These are phyloP conservation scores for Neofusicoccum umdonicola DNA, from an alignment of 2,329 filamentous ascomycete species.

Conservation along the genomic window DNA sequence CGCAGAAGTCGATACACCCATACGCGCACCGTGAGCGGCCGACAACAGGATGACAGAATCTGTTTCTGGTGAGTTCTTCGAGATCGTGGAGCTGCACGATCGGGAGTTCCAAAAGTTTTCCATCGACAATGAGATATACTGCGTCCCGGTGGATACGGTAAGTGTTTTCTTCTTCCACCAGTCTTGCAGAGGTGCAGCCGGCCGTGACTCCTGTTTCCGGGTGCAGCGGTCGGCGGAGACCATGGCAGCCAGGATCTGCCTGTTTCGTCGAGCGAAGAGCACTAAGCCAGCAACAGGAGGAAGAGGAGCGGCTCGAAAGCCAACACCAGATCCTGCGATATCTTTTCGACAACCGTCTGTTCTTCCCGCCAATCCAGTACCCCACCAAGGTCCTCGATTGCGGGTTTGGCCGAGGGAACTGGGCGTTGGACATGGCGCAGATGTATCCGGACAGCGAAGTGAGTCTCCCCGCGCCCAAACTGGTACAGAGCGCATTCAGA, in stretches of 20 bases:
- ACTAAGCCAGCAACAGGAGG: conserved; percentile 27
- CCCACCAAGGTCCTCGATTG: conserved; percentile 38
- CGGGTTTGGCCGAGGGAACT: conserved; percentile 39
- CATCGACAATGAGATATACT: conserved; percentile 38
- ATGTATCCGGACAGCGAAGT: conserved; percentile 39
- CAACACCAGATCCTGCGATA: conserved; percentile 35
- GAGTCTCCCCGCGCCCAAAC: background rate
- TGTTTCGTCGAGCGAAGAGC: background rate
- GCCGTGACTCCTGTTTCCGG: background rate
- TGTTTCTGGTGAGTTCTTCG: conserved; percentile 15
- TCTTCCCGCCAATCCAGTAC: conserved; percentile 30
- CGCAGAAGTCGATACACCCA: background rate
- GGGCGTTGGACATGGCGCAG: conserved; percentile 37
- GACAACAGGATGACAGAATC: conserved; percentile 18
- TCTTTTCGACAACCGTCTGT: conserved; percentile 29
- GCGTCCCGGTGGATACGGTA: conserved; percentile 37
- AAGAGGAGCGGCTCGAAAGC: conserved; percentile 35
- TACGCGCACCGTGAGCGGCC: background rate
- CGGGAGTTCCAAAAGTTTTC: conserved; percentile 39
- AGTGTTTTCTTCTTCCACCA: conserved; percentile 16
- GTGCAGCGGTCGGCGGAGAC: background rate
- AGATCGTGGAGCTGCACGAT: conserved; percentile 34
- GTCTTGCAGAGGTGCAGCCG: background rate
- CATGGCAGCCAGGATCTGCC: background rate
- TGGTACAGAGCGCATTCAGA: background rate